Evolutionary conservation across 176 grass and related monocot genomes (phyloP).

Genomic region (Carex littledalei): DNA sequence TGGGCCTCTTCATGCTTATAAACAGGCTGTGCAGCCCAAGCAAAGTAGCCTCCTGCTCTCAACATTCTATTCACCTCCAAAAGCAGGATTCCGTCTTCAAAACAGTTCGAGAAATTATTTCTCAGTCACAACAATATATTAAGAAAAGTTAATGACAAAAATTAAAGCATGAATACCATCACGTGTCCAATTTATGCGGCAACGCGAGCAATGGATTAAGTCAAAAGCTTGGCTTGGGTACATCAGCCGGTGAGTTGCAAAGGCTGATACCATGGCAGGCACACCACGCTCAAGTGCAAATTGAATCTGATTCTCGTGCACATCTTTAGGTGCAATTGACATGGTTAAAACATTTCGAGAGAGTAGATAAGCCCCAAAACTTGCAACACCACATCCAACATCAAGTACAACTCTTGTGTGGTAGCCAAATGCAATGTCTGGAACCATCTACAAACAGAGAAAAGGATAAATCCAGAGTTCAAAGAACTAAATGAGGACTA

Average conservation of each 20-base stretch:
- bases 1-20: constrained; percentile 94
- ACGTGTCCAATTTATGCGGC: constrained; percentile 93
- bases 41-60: constrained; percentile 91
- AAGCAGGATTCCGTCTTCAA: constrained; percentile 83
- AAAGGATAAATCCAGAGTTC: constrained; percentile 6
- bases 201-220: constrained; percentile 86
- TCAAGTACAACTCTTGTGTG: constrained; percentile 80
- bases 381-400: constrained; percentile 84
- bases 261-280: constrained; percentile 70
- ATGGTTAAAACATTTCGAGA: constrained; percentile 80
- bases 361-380: constrained; percentile 96
- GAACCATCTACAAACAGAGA: constrained; percentile 68
- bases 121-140: background rate
- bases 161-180: constrained; percentile 49
- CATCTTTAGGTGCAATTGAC: constrained; percentile 94
- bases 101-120: constrained; percentile 24
- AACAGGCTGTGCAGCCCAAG: constrained; percentile 95
- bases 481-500: background rate
- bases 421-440: constrained; percentile 81
- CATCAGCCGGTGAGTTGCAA: constrained; percentile 65
- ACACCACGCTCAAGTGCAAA: constrained; percentile 96
- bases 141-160: constrained; percentile 1
- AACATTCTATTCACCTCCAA: constrained; percentile 97
- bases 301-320: constrained; percentile 99
- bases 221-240: constrained; percentile 95